Evolutionary conservation across 495 filamentous ascomycete species (phyloP).

Genomic region (Viridothelium virens): DNA sequence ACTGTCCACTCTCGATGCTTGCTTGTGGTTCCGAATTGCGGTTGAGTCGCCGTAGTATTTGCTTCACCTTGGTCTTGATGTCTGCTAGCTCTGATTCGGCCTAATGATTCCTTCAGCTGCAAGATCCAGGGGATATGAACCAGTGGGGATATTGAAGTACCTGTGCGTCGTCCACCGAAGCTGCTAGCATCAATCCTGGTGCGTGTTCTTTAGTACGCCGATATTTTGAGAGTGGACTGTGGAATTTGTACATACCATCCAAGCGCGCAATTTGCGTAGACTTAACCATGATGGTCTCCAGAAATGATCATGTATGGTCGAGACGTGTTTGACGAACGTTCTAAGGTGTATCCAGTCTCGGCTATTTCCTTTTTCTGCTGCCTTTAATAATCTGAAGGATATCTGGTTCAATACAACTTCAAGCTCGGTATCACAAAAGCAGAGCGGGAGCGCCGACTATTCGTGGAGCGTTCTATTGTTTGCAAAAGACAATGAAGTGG

Average conservation of each 20-base stretch:
- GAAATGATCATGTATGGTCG: background rate
- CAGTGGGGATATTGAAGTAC: conserved; percentile 34
- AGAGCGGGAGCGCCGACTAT: too few relatives aligned
- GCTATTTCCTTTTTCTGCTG: background rate
- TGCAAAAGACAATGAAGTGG: background rate
- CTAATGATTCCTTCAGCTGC: conserved; percentile 31
- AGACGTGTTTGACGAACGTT: background rate
- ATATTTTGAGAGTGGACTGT: conserved; percentile 21
- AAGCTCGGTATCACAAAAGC: too few relatives aligned
- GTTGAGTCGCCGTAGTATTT: conserved; percentile 77
- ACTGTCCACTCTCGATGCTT: conserved; percentile 78
- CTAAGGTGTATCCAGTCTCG: background rate
- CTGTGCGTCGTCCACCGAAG: conserved; percentile 87
- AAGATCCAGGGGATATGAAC: background rate
- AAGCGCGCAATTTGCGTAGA: conserved; percentile 91
- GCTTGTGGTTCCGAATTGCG: conserved; percentile 85
- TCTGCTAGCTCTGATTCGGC: conserved; percentile 71
- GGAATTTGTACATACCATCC: conserved; percentile 57
- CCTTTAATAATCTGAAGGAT: too few relatives aligned
- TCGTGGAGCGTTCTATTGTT: background rate
- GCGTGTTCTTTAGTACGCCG: conserved; percentile 10
- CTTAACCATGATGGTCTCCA: conserved; percentile 63
- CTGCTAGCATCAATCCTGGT: conserved; percentile 84
- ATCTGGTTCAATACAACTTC: too few relatives aligned
- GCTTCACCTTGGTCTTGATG: conserved; percentile 83